Evolutionary conservation across 148 eudicot genomes (phyloP).

Genomic region (Agrostemma githago): DNA sequence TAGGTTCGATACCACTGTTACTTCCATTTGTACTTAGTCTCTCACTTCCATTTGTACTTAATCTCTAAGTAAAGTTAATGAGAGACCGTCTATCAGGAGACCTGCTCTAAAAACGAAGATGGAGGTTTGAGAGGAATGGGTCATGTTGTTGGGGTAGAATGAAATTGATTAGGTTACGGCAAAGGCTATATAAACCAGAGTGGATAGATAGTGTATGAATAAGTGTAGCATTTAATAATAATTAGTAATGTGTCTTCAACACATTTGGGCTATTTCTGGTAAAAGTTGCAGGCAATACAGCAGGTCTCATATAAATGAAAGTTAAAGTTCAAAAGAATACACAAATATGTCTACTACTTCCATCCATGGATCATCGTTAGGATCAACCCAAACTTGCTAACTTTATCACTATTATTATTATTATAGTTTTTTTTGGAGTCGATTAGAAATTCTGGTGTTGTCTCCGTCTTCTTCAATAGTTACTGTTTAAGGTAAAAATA

Average conservation of each 20-base stretch:
- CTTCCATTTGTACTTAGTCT: too few species aligned
- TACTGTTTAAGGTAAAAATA: too few species aligned
- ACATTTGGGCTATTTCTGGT: constrained; percentile 25
- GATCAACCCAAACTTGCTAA: not conserved
- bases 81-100: too few species aligned
- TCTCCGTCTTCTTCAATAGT: too few species aligned
- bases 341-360: not conserved
- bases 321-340: not conserved
- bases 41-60: too few species aligned
- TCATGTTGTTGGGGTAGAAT: constrained; percentile 22
- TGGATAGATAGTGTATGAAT: not conserved
- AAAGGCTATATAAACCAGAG: constrained; percentile 8
- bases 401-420: not conserved
- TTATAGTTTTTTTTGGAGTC: too few species aligned
- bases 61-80: too few species aligned
- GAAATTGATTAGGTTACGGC: constrained; percentile 10
- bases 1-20: too few species aligned
- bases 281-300: constrained; percentile 16
- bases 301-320: constrained; percentile 22
- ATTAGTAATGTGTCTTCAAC: constrained; percentile 17
- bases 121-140: constrained; percentile 19
- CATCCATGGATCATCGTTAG: not conserved
- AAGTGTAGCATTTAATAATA: constrained; percentile 18
- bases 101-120: too few species aligned
- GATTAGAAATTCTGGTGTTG: too few species aligned